These are phyloP conservation scores for Boletellus ananas DNA, from an alignment of 768 basidiomycete genomes.

Conservation along the genomic window DNA sequence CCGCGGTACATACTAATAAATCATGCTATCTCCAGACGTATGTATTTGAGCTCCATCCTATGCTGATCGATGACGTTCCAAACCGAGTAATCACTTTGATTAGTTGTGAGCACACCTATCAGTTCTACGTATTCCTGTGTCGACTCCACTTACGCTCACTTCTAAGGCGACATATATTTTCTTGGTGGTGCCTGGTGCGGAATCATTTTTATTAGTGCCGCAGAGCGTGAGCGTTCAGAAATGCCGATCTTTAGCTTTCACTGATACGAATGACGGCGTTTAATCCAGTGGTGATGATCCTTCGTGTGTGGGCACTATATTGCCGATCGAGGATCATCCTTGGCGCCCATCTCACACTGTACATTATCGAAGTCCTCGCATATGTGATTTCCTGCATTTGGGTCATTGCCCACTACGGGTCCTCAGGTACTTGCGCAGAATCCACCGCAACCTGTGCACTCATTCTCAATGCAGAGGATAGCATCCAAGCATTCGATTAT, in stretches of 20 bases:
- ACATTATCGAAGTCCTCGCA: background rate
- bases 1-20: no score
- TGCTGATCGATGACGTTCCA: no score
- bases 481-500: no score
- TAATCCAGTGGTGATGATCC: constrained; percentile 13
- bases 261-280: background rate
- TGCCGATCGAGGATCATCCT: constrained; percentile 6
- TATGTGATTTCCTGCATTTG: background rate
- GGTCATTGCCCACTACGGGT: no score
- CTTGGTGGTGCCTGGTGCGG: background rate
- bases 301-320: constrained; percentile 15
- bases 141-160: no score
- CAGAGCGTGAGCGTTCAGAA: constrained; percentile 9
- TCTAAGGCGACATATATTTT: constrained; percentile 2
- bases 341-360: constrained; percentile 8
- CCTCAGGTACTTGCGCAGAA: no score
- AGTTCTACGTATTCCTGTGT: background rate
- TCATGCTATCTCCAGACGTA: background rate
- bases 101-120: background rate
- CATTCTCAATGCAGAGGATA: no score
- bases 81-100: background rate
- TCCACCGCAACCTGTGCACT: no score
- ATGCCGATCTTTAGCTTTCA: background rate
- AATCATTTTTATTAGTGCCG: constrained; percentile 1
- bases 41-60: background rate